Conservation (phyloP, 441 rosid genomes). For the Adansonia rubrostipa region DNA sequence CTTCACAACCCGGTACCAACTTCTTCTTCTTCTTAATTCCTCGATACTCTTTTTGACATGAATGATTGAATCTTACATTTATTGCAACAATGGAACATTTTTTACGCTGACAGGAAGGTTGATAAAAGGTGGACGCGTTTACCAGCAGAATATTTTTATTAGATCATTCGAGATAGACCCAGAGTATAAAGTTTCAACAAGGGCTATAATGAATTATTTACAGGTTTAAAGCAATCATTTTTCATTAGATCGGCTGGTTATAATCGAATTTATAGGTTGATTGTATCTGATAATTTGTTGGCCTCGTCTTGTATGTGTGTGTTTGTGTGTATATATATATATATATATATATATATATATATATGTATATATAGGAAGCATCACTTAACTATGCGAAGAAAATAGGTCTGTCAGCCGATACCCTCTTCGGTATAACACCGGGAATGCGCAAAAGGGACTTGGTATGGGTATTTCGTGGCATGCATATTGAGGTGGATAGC, state of each 20-base stretch:
- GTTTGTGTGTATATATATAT: no score
- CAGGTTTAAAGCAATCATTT: background rate
- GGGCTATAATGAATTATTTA: constrained; percentile 16
- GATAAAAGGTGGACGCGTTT: background rate
- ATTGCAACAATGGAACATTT: background rate
- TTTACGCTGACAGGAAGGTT: background rate
- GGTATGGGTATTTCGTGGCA: background rate
- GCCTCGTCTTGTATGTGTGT: background rate
- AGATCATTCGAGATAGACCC: constrained; percentile 16
- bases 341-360: background rate
- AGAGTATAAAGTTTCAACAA: background rate
- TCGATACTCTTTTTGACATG: background rate
- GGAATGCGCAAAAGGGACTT: constrained; percentile 14
- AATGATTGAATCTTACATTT: background rate
- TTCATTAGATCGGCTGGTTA: background rate
- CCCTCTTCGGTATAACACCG: background rate
- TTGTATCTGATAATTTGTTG: background rate
- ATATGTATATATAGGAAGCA: background rate
- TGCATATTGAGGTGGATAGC: constrained; percentile 1
- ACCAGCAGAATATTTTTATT: background rate
- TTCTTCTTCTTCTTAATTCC: background rate
- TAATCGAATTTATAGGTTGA: background rate
- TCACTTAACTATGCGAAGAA: constrained; percentile 5
- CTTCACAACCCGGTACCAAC: background rate
- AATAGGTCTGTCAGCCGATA: background rate